Conservation (phyloP, 352 stramenopile species). For the Phytophthora nicotianae region DNA sequence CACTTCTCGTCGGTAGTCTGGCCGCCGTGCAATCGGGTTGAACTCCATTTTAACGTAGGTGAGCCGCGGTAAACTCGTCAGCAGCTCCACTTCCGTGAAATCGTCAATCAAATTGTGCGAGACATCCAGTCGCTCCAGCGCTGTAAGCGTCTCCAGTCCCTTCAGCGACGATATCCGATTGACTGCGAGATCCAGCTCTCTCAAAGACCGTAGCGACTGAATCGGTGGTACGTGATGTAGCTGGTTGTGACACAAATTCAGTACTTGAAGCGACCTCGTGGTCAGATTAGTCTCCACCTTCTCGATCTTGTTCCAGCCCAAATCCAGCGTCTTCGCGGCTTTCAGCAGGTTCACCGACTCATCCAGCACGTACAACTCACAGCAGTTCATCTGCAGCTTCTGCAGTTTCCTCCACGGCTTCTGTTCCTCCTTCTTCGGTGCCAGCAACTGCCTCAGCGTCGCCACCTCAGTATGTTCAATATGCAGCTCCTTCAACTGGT, state of each 20-base stretch:
- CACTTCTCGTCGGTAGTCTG: conserved; percentile 83
- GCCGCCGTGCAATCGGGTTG: conserved; percentile 73
- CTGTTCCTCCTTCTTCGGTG: conserved; percentile 16
- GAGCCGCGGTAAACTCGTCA: conserved; percentile 50
- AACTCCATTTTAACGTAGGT: conserved; percentile 59
- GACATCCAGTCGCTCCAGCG: conserved; percentile 66
- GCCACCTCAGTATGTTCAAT: conserved; percentile 69
- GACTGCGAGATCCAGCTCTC: conserved; percentile 68
- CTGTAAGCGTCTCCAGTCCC: conserved; percentile 50
- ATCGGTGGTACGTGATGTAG: conserved; percentile 52
- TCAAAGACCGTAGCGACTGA: conserved; percentile 41
- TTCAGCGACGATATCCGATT: conserved; percentile 64
- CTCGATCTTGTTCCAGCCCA: conserved; percentile 78
- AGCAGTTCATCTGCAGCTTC: conserved; percentile 77
- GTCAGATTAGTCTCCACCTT: conserved; percentile 39
- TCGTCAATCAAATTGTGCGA: conserved; percentile 67
- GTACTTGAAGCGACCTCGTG: conserved; percentile 44
- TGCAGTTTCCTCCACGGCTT: conserved; percentile 50
- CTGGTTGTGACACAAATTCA: conserved; percentile 79
- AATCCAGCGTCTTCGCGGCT: conserved; percentile 51
- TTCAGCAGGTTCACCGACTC: conserved; percentile 57
- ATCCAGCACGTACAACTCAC: conserved; percentile 53
- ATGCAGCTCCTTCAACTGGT: conserved; percentile 67
- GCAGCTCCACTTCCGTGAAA: conserved; percentile 61
- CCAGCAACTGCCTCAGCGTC: conserved; percentile 50